These are phyloP conservation scores for Obba rivulosa DNA, from an alignment of 768 basidiomycete species.

Conservation along the genomic window DNA sequence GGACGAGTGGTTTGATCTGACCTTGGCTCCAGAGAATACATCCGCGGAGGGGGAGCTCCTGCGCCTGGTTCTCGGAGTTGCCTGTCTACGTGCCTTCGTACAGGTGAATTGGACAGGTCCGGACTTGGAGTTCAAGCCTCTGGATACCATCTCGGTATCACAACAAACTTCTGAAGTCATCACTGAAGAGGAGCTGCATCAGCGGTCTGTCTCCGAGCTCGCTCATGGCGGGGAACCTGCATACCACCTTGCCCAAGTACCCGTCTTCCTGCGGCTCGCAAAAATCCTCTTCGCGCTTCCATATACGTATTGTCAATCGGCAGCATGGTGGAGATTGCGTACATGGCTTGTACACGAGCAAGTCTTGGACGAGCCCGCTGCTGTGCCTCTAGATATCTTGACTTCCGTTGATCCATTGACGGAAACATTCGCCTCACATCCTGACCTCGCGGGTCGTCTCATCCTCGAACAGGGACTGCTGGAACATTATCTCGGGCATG, in stretches of 20 bases:
- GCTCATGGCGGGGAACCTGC: conserved; percentile 90
- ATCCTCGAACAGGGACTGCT: conserved; percentile 74
- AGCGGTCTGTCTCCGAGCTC: conserved; percentile 66
- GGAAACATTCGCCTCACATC: conserved; percentile 39
- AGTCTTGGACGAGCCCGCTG: conserved; percentile 79
- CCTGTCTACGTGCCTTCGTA: conserved; percentile 84
- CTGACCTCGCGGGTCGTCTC: conserved; percentile 63
- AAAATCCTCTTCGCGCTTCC: conserved; percentile 58
- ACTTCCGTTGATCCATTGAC: conserved; percentile 37
- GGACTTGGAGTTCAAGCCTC: conserved; percentile 53
- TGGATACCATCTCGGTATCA: conserved; percentile 33
- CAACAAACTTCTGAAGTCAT: conserved; percentile 21
- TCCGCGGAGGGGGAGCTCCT: conserved; percentile 45
- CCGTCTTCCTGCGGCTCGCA: conserved; percentile 71
- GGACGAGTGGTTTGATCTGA: conserved; percentile 29
- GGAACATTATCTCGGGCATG: conserved; percentile 70
- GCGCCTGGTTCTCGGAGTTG: conserved; percentile 63
- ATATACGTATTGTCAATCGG: conserved; percentile 44
- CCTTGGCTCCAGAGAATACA: conserved; percentile 23
- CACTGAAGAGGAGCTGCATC: conserved; percentile 45
- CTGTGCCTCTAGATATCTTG: conserved; percentile 40
- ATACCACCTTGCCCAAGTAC: conserved; percentile 76
- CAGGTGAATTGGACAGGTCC: conserved; percentile 98
- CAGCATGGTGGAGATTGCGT: conserved; percentile 84
- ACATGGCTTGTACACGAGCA: conserved; percentile 67